These are phyloP conservation scores for Trichomonas gallinae DNA, from an alignment of 208 protist genomes.

Conservation along the genomic window DNA sequence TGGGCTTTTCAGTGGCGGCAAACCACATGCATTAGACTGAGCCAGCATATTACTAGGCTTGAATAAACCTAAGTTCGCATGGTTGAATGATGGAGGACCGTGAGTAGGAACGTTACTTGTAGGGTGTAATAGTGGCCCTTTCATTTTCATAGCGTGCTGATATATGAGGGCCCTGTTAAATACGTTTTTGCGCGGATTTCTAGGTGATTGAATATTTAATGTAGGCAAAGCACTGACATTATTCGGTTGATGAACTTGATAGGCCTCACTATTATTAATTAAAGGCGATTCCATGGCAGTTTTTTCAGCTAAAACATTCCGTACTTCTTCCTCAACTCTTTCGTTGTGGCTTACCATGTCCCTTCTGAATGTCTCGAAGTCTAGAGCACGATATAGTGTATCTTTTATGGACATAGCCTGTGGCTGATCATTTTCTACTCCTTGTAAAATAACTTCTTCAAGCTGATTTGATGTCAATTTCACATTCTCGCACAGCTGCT, in stretches of 20 bases:
- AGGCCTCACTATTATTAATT: background rate
- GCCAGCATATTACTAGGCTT: background rate
- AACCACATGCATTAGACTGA: background rate
- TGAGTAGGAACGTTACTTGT: background rate
- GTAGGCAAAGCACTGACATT: background rate
- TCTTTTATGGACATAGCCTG: background rate
- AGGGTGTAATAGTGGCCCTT: background rate
- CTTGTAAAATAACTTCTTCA: background rate
- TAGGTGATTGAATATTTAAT: background rate
- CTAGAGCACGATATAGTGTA: background rate
- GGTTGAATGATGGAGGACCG: background rate
- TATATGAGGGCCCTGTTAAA: background rate
- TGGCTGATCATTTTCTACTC: background rate
- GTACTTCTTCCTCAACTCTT: background rate
- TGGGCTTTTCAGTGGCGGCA: background rate
- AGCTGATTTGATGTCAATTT: background rate
- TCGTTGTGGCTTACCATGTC: background rate
- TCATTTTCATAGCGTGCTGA: background rate
- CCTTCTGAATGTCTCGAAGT: background rate
- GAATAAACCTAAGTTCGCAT: background rate
- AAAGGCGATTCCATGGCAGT: background rate
- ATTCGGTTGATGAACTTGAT: background rate
- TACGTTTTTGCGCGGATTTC: background rate
- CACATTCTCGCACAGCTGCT: background rate
- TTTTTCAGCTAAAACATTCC: background rate